Evolutionary conservation across 2,329 filamentous ascomycete species (phyloP).

Genomic region (Neophaeococcomyces aloes): DNA sequence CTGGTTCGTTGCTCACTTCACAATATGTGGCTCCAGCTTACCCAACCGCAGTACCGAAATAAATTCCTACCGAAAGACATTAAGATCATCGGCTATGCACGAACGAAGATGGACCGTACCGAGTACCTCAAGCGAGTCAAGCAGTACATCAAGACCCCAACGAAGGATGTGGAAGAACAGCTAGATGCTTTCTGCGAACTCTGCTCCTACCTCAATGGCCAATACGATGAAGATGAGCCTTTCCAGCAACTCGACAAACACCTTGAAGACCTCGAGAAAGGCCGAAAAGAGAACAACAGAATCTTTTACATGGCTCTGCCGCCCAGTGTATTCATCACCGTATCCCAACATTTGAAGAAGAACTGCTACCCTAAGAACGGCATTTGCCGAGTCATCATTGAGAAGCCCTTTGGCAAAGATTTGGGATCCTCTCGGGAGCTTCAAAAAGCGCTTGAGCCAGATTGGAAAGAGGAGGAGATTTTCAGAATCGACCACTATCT

Average conservation of each 20-base stretch:
- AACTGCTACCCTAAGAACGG: slow-evolving; percentile 91
- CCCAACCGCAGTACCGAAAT: slow-evolving; percentile 68
- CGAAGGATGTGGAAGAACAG: slow-evolving; percentile 93
- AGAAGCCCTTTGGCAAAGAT: slow-evolving; percentile 99
- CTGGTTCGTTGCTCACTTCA: slow-evolving; percentile 56
- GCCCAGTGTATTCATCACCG: slow-evolving; percentile 93
- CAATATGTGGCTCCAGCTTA: slow-evolving; percentile 11
- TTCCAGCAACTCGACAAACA: slow-evolving; percentile 80
- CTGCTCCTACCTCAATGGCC: slow-evolving; percentile 91
- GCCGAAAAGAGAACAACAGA: slow-evolving; percentile 71
- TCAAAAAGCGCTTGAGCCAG: slow-evolving; percentile 85
- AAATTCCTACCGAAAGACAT: slow-evolving; percentile 96
- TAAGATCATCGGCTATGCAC: slow-evolving; percentile 95
- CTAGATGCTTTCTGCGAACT: slow-evolving; percentile 77
- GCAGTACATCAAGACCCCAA: slow-evolving; percentile 97
- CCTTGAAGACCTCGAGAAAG: slow-evolving; percentile 73
- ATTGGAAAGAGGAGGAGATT: slow-evolving; percentile 98
- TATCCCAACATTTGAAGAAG: slow-evolving; percentile 92
- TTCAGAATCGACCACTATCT: slow-evolving; percentile 99
- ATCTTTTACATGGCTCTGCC: slow-evolving; percentile 99
- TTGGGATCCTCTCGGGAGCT: slow-evolving; percentile 86
- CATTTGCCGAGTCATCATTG: slow-evolving; percentile 90
- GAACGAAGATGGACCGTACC: slow-evolving; percentile 97
- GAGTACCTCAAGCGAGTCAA: slow-evolving; percentile 91
- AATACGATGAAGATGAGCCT: slow-evolving; percentile 94